phyloP scores from a whole-genome alignment of 2,329 filamentous ascomycete species.

The Penicillium griseofulvum region DNA sequence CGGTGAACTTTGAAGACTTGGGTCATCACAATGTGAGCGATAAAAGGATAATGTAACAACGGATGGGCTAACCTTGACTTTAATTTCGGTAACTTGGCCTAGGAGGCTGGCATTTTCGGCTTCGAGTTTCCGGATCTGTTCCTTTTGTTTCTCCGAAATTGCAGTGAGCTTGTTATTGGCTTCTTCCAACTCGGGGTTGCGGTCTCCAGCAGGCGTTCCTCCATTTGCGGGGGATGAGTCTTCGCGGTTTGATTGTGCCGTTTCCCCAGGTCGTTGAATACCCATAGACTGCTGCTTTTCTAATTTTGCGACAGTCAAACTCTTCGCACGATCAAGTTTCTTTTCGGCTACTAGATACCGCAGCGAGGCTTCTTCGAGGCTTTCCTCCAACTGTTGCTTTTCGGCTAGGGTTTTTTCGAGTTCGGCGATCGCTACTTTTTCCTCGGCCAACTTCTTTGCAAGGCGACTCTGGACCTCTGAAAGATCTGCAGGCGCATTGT shows the following conservation, averaged over 20 bases:
- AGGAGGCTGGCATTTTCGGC: constrained; percentile 71
- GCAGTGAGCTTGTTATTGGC: constrained; percentile 76
- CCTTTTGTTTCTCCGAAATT: constrained; percentile 76
- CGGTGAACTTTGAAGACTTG: constrained; percentile 68
- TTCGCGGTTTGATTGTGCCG: constrained; percentile 51
- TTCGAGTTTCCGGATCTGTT: constrained; percentile 78
- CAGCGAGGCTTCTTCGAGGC: constrained; percentile 82
- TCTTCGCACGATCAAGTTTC: constrained; percentile 85
- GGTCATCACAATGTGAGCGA: constrained; percentile 7
- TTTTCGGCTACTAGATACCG: constrained; percentile 95
- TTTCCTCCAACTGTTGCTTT: constrained; percentile 80
- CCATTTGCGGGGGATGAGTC: constrained; percentile 56
- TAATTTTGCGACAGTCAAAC: constrained; percentile 82
- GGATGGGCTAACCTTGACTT: constrained; percentile 48
- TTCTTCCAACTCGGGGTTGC: constrained; percentile 67
- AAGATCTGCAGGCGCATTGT: constrained; percentile 62
- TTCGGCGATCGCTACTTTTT: constrained; percentile 77
- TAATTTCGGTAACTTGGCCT: constrained; percentile 76
- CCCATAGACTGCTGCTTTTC: constrained; percentile 83
- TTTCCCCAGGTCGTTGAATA: constrained; percentile 50
- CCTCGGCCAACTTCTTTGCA: constrained; percentile 69
- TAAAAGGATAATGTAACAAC: background rate
- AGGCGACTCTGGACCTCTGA: constrained; percentile 72
- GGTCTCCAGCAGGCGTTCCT: constrained; percentile 49
- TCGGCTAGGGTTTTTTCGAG: constrained; percentile 72